These are phyloP conservation scores for Streptanthus diversifolius DNA, from an alignment of 345 rosid species.

Conservation along the genomic window DNA sequence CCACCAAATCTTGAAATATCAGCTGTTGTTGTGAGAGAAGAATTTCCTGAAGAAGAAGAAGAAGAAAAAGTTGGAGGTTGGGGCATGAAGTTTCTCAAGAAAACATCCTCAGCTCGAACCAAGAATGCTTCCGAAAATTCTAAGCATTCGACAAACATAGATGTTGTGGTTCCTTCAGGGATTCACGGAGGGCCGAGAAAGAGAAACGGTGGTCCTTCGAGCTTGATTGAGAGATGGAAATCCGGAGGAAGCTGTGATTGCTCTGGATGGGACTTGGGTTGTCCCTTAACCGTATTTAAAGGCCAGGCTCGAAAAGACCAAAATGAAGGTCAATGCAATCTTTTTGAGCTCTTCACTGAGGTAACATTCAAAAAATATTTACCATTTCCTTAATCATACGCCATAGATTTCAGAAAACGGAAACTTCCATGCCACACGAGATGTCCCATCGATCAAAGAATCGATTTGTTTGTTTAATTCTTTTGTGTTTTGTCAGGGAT, in stretches of 20 bases:
- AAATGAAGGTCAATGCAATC: conserved; percentile 50
- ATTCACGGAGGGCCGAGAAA: conserved; percentile 83
- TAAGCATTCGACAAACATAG: conserved; percentile 47
- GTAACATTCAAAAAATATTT: conserved; percentile 43
- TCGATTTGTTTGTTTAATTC: not conserved
- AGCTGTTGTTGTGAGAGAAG: conserved; percentile 71
- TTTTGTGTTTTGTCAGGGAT: conserved; percentile 45
- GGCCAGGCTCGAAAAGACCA: conserved; percentile 41
- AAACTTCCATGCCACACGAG: not conserved
- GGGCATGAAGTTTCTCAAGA: conserved; percentile 90
- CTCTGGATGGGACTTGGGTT: conserved; percentile 97
- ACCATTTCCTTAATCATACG: conserved; percentile 15
- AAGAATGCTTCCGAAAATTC: conserved; percentile 21
- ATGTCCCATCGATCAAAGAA: not conserved
- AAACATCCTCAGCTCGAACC: conserved; percentile 32
- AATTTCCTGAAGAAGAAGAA: conserved; percentile 35
- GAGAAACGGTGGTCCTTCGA: conserved; percentile 62
- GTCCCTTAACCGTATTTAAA: conserved; percentile 57
- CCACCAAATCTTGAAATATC: conserved; percentile 71
- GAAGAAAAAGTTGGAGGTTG: conserved; percentile 61
- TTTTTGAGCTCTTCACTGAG: conserved; percentile 59
- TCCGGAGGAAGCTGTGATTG: conserved; percentile 91
- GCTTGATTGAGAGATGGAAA: conserved; percentile 80
- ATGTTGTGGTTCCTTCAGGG: conserved; percentile 77
- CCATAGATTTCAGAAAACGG: conserved; percentile 24